Base-by-base conservation (phyloP, 495 filamentous ascomycete species). In the Oidiodendron maius region DNA sequence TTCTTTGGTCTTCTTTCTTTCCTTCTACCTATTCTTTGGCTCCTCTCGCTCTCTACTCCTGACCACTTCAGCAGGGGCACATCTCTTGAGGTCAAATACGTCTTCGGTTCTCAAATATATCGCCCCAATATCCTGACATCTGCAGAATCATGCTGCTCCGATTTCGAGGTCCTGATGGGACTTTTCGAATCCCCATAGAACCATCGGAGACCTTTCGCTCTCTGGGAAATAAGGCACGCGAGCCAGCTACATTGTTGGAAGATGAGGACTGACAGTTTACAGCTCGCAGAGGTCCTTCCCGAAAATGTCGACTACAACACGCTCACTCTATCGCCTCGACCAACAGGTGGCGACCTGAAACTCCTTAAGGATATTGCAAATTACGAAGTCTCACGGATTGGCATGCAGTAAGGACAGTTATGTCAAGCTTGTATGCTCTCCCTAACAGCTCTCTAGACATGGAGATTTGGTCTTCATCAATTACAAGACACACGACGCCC, bases 391-490 rank as follows among this genome's bases (percentile, higher is more conserved):
- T 67, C 79, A 24, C 74, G 80, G 59, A 81, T 90, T 46, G 85
- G 84, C 34, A 65, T 95, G 32, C 82, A 70, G 88, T 87, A 8
- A 44, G 42, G 17, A 16, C 3, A 12, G 16, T n/a, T 40, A 12
- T 37, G 40, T 39, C 43, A 32, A 39, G 28, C 15, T 39, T 11
- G 17, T 16, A 4, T 13, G 25, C 8, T 16, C 41, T 22, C 18
- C 22, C 44, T 47, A 46, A 40, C 13, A 36, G 12, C 26, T 44
- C 2, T 16, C 46, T 46, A 96, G 89, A 43, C 87, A 99, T 64
- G 93, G 93, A 32, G 90, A 95, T 56, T 79, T 94, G 53, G 76
- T 99, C 23, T 99, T 84, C 64, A 61, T 97, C 50, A 84, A 76
- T 48, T 99, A 94, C 66, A 64, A 76, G 57, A 74, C 36, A 28